phyloP scores from a whole-genome alignment of 345 rosid genomes.

The Populus deltoides region DNA sequence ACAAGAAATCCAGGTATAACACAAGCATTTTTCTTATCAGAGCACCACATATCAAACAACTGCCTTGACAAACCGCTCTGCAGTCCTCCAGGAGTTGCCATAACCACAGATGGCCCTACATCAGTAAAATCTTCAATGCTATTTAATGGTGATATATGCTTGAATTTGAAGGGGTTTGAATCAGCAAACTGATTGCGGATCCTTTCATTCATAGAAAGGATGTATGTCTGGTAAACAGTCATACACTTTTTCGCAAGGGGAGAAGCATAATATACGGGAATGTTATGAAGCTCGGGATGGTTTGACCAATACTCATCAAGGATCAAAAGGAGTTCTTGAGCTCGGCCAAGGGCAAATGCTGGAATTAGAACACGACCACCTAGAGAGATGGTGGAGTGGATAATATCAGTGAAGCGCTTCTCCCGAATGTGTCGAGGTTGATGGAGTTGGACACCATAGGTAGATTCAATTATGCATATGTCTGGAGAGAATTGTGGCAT shows the following conservation, averaged over 20 bases:
- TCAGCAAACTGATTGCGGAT: conserved; percentile 85
- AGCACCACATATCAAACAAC: conserved; percentile 89
- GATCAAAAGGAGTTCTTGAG: conserved; percentile 33
- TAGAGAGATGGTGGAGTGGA: conserved; percentile 79
- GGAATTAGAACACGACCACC: conserved; percentile 88
- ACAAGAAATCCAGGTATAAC: conserved; percentile 82
- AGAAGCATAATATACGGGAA: conserved; percentile 91
- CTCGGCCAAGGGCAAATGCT: conserved; percentile 33
- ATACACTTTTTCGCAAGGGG: conserved; percentile 96
- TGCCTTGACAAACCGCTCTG: conserved; percentile 92
- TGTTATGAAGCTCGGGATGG: conserved; percentile 83
- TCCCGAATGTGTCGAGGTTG: conserved; percentile 82
- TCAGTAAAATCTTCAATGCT: conserved; percentile 85
- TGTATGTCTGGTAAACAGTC: conserved; percentile 95
- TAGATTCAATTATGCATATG: conserved; percentile 88
- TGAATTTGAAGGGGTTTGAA: conserved; percentile 90
- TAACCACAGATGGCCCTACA: conserved; percentile 86
- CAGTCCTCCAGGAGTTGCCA: conserved; percentile 93
- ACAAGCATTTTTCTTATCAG: conserved; percentile 85
- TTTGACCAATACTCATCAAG: conserved; percentile 88
- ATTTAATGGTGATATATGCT: conserved; percentile 72
- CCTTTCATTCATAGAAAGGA: conserved; percentile 91
- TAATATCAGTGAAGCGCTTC: conserved; percentile 91
- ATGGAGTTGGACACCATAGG: conserved; percentile 95
- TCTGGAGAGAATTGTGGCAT: conserved; percentile 96